Base-by-base conservation (phyloP, 2,329 filamentous ascomycete species). In the Colletotrichum eleusines region DNA sequence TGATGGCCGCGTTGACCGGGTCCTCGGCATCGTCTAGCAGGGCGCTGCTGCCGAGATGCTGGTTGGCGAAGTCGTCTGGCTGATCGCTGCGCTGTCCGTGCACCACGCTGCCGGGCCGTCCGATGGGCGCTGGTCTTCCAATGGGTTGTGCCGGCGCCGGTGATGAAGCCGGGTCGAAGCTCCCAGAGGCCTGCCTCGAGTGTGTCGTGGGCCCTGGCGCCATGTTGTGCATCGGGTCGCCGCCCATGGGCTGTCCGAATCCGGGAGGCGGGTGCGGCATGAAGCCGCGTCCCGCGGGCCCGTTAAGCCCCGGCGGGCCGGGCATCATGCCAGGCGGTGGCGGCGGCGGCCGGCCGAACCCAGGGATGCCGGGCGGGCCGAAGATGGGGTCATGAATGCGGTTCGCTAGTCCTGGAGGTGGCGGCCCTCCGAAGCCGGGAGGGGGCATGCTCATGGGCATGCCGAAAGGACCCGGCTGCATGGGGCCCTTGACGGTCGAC, bases 31-130 rank as follows among this genome's bases (percentile, higher is more conserved):
- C 94, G 72, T 91, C 91, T 57, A 98, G 85, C 16, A 99, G 85
- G 16, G 95, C 96, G 76, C 94, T 95, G 80, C 95, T 98, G 16
- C 96, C 96, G 33, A 99, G 86, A 75, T 96, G 94, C 72, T 91
- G 89, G 73, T 90, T 92, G 65, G 93, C 83, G 59, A 93, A 89
- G 66, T 95, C 94, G 26, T 94, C 84, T 66, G 91, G 90, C 35
- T 84, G 82, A 33, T 86, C 85, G 58, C 76, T 76, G 60, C 83
- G 82, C 54, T 85, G 85, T 18, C 87, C 87, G 57, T 88, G 85
- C 20, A 86, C 86, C 31, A 89, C 89, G 78, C 94, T 97, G 20
- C 91, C 91, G 0, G 96, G 95, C 42, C 94, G 89, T 73, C 95
- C 94, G 73, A 98, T 98, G 0, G 95, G 95, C 31, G 93, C 89